A percentile compares a stretch with the other conserved stretches of the same genome.
Evolutionary conservation across 148 eudicot genomes (phyloP).

Genomic region (Suaeda aralocaspica): DNA sequence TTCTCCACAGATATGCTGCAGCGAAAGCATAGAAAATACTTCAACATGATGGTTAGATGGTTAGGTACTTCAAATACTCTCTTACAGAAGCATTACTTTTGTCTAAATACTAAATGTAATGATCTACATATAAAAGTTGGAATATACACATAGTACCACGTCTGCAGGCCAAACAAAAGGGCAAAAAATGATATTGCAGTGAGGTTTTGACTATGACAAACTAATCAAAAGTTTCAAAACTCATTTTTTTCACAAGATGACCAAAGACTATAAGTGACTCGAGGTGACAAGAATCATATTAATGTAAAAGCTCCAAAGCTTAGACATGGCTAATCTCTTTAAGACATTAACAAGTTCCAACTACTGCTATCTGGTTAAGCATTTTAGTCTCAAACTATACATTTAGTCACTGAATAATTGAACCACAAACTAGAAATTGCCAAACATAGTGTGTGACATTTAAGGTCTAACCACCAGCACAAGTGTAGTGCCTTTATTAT

Average conservation of each 20-base stretch:
- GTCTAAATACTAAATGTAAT: neutral
- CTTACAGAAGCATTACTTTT: neutral
- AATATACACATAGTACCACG: neutral
- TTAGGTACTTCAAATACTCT: neutral
- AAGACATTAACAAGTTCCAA: neutral
- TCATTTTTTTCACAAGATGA: neutral
- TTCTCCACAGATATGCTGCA: conserved; percentile 68
- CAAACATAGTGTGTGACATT: neutral
- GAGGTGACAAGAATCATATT: neutral
- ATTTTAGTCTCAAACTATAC: neutral
- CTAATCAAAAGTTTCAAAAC: neutral
- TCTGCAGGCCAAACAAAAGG: neutral
- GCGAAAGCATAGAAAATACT: conserved; percentile 7
- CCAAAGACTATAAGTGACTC: neutral
- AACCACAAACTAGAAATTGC: neutral
- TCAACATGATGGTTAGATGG: neutral
- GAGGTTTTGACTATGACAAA: neutral
- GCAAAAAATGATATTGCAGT: neutral
- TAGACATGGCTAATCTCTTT: neutral
- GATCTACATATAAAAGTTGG: neutral
- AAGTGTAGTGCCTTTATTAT: too few relatives aligned
- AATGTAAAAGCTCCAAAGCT: neutral
- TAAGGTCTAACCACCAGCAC: too few relatives aligned
- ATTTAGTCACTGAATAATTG: neutral
- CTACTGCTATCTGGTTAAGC: neutral